Conservation (phyloP, 306 rosid genomes). For the Lathyrus oleraceus region DNA sequence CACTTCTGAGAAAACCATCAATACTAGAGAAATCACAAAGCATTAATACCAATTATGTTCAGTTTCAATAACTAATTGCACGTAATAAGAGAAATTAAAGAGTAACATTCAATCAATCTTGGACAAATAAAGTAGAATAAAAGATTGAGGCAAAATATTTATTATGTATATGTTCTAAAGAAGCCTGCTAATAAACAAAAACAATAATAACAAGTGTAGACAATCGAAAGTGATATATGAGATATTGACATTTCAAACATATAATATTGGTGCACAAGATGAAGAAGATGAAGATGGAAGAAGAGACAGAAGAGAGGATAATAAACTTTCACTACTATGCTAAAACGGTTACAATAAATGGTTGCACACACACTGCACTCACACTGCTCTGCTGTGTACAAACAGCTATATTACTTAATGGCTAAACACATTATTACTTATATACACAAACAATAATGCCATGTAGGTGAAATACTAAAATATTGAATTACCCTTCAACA, state of each 20-base stretch:
- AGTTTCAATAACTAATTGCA: background rate
- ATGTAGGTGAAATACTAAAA: no score
- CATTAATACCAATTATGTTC: conserved; percentile 17
- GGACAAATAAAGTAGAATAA: background rate
- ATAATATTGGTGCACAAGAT: no score
- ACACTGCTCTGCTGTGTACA: no score
- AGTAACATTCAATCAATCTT: background rate
- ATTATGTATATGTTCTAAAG: background rate
- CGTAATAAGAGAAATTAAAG: background rate
- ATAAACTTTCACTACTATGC: no score
- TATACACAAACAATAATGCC: no score
- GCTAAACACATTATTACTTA: no score
- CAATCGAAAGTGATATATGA: background rate
- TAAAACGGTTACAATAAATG: no score
- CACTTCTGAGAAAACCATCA: conserved; percentile 72
- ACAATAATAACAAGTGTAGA: background rate
- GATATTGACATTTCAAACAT: conserved; percentile 1
- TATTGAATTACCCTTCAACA: no score
- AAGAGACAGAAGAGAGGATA: no score
- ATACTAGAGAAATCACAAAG: conserved; percentile 47
- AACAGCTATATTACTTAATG: no score
- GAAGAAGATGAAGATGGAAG: no score
- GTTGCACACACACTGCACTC: no score
- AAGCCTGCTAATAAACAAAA: background rate
- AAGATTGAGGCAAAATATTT: background rate